Evolutionary conservation across 495 filamentous ascomycete genomes (phyloP), one percentile per base, ranked within the genome.

Genomic region (Jackrogersella multiformis): DNA sequence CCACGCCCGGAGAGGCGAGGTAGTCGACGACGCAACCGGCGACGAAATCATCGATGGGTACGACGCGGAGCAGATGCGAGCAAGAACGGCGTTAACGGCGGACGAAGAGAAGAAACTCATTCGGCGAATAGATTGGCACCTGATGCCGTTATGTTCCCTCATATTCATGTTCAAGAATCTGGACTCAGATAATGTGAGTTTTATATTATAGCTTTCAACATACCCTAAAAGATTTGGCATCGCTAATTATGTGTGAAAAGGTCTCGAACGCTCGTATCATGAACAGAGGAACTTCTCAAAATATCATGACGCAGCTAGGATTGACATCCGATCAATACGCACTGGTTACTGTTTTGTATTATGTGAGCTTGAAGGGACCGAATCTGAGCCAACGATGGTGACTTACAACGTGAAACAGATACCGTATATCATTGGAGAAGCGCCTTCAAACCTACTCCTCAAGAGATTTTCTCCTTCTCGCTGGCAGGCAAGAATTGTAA

Each of bases 141-240:
- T 82, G 0, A 77, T 82, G 71, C 75, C 79, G 6, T 64, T 83
- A 8, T 76, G 75, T 12, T 77, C 79, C 4, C 48, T 82, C 1
- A 79, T 83, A 12, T 83, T 79, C 61, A 74, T 81, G 74, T 75
- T 83, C 54, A 81, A 81, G 61, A 80, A 76, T 32, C 32, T 81
- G 24, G 79, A 81, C 26, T 62, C 68, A 2, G 76, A 74, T 24
- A 83, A 83, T 70, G 78, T 79, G 28, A 28, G 74, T 70, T 48
- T 10, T 2, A 38, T 9, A 24, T 20, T 59, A 2, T 16, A 57
- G 38, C 2, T 8, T 20, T 10, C 9, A 6, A 12, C n/a, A n/a
- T 7, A n/a, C 9, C 58, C 28, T 44, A 21, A 8, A 9, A 18
- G 24, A n/a, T 3, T 34, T 0, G 13, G 38, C 3, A 46, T 46